Evolutionary conservation across 768 basidiomycete genomes (phyloP).

Genomic region (Lactarius quietus): DNA sequence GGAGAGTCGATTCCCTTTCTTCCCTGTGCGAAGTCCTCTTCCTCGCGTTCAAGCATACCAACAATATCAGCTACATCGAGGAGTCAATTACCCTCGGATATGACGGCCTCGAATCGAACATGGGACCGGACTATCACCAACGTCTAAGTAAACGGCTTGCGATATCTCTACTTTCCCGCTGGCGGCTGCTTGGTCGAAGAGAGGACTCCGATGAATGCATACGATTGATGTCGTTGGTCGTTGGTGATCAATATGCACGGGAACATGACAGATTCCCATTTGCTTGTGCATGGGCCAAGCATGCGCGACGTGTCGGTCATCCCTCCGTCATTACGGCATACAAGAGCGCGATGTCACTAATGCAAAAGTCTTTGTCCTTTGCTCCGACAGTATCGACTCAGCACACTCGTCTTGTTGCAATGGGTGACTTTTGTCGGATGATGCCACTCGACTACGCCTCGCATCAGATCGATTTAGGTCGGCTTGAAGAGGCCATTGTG

Average conservation of each 20-base stretch:
- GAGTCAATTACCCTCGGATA: background rate
- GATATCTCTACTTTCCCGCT: background rate
- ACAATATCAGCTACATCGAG: too few species aligned
- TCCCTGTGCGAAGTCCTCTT: too few species aligned
- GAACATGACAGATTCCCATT: background rate
- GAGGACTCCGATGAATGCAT: background rate
- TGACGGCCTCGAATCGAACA: background rate
- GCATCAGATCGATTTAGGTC: background rate
- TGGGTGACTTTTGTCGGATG: background rate
- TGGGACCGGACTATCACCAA: too few species aligned
- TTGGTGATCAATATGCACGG: background rate
- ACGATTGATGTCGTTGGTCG: background rate
- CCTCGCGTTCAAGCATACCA: too few species aligned
- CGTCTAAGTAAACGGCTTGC: background rate
- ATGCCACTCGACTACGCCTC: conserved; percentile 4
- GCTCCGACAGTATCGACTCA: background rate
- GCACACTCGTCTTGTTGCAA: background rate
- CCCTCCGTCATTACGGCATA: background rate
- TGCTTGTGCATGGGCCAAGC: background rate
- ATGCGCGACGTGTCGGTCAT: background rate
- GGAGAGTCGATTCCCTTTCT: too few species aligned
- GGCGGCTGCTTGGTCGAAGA: background rate
- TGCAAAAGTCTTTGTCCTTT: background rate
- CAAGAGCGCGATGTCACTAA: background rate
- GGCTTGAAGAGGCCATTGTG: background rate